phyloP scores from a whole-genome alignment of 495 filamentous ascomycete species.

The Amorphotheca resinae region DNA sequence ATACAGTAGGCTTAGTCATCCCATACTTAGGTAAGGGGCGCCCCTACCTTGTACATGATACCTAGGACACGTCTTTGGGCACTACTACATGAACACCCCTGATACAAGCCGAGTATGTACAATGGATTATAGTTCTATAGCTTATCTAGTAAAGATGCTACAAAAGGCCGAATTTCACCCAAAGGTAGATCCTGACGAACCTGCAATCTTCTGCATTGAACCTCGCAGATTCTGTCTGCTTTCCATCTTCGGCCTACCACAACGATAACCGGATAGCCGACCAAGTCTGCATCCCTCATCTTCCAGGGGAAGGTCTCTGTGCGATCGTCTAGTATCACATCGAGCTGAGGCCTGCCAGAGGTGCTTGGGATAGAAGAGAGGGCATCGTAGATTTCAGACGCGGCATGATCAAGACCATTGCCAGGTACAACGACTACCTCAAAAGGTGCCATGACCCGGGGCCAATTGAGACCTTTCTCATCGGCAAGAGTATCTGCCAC shows the following conservation, averaged over 20 bases:
- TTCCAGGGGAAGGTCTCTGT: constrained; percentile 63
- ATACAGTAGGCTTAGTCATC: too few species aligned
- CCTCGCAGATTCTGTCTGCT: constrained; percentile 48
- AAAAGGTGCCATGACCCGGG: constrained; percentile 72
- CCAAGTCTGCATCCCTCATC: constrained; percentile 72
- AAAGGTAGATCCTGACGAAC: not conserved
- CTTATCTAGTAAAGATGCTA: not conserved
- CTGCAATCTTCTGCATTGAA: constrained; percentile 59
- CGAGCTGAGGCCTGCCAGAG: constrained; percentile 22
- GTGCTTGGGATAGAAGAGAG: constrained; percentile 22
- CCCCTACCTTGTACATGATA: too few species aligned
- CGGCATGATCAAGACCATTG: constrained; percentile 34
- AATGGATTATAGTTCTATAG: too few species aligned
- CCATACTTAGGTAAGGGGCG: too few species aligned
- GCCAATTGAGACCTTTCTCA: constrained; percentile 75
- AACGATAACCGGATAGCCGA: constrained; percentile 77
- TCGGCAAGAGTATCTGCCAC: constrained; percentile 65
- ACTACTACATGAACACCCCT: too few species aligned
- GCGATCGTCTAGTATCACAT: constrained; percentile 66
- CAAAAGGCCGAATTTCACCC: not conserved
- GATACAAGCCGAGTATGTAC: too few species aligned
- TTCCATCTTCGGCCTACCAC: constrained; percentile 68
- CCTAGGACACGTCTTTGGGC: too few species aligned
- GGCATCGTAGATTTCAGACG: constrained; percentile 43
- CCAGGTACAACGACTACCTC: constrained; percentile 59